These are phyloP conservation scores for Mycocentrospora acerina DNA, from an alignment of 2,329 filamentous ascomycete genomes.

Conservation along the genomic window DNA sequence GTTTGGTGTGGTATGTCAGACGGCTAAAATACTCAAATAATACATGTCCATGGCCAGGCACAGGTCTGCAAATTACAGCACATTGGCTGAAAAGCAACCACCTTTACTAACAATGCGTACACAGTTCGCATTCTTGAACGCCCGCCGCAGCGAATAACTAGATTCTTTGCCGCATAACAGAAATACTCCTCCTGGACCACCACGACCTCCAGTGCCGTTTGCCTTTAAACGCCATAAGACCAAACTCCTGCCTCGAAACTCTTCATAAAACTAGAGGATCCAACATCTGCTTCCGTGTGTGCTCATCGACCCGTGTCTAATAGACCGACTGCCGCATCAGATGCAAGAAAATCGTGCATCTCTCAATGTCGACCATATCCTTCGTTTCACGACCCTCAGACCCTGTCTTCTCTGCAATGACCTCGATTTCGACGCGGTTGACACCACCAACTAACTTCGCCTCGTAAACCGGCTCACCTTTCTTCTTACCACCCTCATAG, in stretches of 20 bases:
- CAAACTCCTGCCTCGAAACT: slow-evolving; percentile 1
- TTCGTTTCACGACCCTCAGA: slow-evolving; percentile 27
- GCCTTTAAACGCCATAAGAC: not conserved
- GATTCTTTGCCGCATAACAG: too few species aligned
- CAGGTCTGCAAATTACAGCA: too few species aligned
- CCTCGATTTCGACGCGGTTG: slow-evolving; percentile 76
- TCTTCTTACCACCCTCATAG: slow-evolving; percentile 42
- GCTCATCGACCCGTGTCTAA: slow-evolving; percentile 8
- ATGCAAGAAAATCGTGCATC: slow-evolving; percentile 74
- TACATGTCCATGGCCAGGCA: not conserved
- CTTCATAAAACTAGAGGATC: slow-evolving; percentile 1
- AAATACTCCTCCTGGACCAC: too few species aligned
- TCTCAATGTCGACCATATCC: slow-evolving; percentile 73
- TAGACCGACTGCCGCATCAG: slow-evolving; percentile 51
- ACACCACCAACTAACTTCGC: slow-evolving; percentile 69
- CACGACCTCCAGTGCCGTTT: too few species aligned
- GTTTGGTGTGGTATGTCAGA: not conserved
- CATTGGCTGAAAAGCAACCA: too few species aligned
- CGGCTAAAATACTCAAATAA: not conserved
- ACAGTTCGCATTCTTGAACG: too few species aligned
- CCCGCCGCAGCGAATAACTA: too few species aligned
- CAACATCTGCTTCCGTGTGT: not conserved
- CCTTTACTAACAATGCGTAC: too few species aligned
- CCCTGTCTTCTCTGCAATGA: slow-evolving; percentile 65
- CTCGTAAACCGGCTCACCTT: slow-evolving; percentile 72